Conservation (phyloP, 257 asterid species). For the Solanum etuberosum region DNA sequence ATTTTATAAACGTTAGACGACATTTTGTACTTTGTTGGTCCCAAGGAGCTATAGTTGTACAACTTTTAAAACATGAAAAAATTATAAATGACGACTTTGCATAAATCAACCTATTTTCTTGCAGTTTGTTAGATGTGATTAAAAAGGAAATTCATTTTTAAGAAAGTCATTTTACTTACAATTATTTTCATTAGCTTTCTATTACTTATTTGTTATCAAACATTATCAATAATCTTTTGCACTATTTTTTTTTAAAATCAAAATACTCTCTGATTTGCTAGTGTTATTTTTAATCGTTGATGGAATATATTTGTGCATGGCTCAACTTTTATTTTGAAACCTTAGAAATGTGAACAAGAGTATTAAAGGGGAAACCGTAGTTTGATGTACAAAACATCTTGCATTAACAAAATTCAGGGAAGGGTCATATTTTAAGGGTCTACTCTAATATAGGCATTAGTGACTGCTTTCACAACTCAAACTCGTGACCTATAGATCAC, state of each 20-base stretch:
- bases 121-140: background rate
- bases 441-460: background rate
- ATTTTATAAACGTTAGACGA: background rate
- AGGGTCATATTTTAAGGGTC: background rate
- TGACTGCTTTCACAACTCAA: background rate
- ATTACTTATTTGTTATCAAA: background rate
- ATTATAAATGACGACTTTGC: background rate
- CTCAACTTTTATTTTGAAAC: background rate
- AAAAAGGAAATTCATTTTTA: background rate
- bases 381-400: rapidly evolving
- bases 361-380: background rate
- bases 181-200: background rate
- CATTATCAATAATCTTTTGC: background rate
- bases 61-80: background rate
- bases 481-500: rapidly evolving
- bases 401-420: rapidly evolving
- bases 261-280: background rate
- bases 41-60: background rate
- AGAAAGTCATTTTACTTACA: background rate
- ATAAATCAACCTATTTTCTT: background rate
- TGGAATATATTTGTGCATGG: background rate
- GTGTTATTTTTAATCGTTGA: background rate
- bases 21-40: background rate
- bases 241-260: background rate
- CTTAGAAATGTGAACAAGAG: background rate